Evolutionary conservation across 768 basidiomycete genomes (phyloP).

Genomic region (Cytidiella melzeri): DNA sequence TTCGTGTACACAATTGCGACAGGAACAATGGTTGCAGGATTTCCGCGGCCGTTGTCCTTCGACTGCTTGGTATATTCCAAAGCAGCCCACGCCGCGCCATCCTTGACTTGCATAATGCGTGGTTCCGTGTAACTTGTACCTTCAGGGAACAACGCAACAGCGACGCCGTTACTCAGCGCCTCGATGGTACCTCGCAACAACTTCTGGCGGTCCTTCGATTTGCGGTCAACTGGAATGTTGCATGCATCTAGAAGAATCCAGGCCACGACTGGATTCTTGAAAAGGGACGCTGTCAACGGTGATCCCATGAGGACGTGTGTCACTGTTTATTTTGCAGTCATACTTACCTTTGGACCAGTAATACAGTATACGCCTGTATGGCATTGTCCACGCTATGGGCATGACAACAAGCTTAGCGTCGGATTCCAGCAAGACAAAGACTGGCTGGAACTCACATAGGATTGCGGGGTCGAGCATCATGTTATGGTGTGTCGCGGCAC

Average conservation of each 20-base stretch:
- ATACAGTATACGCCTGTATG: conserved; percentile 74
- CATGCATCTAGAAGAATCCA: conserved; percentile 82
- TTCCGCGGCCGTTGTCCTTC: conserved; percentile 36
- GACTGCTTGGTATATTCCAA: conserved; percentile 87
- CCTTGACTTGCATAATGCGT: conserved; percentile 86
- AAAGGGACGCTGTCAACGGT: conserved; percentile 36
- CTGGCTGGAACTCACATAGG: conserved; percentile 50
- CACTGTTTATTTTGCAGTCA: no score
- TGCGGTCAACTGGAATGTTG: conserved; percentile 97
- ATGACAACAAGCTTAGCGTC: no score
- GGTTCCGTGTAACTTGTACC: conserved; percentile 93
- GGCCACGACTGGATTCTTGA: conserved; percentile 67
- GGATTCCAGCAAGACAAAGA: no score
- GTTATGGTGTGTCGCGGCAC: conserved; percentile 86
- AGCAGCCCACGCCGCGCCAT: conserved; percentile 93
- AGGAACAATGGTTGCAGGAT: conserved; percentile 66
- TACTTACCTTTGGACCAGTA: conserved; percentile 88
- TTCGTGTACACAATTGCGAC: conserved; percentile 91
- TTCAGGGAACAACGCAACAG: conserved; percentile 91
- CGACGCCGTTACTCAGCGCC: conserved; percentile 69
- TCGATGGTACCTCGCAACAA: conserved; percentile 90
- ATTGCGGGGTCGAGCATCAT: conserved; percentile 90
- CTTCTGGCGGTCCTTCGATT: conserved; percentile 84
- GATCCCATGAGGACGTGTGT: background rate
- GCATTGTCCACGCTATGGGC: conserved; percentile 62